Conservation (phyloP, 257 asterid species). For the Nicotiana knightiana region DNA sequence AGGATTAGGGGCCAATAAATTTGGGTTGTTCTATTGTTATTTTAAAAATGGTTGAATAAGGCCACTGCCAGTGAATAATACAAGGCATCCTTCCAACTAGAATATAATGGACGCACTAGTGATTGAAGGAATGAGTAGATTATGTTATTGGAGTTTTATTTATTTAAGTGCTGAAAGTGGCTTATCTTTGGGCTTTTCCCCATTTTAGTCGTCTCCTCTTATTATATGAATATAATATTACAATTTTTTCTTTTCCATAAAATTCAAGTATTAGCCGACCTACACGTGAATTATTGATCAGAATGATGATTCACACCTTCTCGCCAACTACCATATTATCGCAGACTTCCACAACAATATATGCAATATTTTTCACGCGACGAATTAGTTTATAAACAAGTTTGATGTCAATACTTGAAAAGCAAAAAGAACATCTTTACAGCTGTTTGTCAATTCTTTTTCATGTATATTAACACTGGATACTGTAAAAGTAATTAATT, state of each 20-base stretch:
- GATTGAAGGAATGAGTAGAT: not conserved
- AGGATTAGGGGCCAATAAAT: not conserved
- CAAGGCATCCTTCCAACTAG: not conserved
- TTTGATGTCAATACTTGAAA: not conserved
- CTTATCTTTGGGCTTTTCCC: constrained; percentile 1
- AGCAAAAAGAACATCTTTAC: not conserved
- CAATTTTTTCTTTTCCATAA: not conserved
- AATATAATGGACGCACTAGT: not conserved
- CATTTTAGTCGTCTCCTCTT: not conserved
- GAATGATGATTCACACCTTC: not conserved
- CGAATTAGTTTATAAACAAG: not conserved
- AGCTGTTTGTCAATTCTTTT: not conserved
- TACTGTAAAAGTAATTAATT: no score
- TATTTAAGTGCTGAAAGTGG: constrained; percentile 8
- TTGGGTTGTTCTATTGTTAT: not conserved
- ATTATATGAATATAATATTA: not conserved
- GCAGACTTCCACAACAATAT: not conserved
- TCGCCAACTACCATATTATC: not conserved
- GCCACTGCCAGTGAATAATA: not conserved
- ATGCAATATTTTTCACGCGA: not conserved
- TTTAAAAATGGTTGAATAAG: not conserved
- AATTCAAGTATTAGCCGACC: constrained; percentile 1
- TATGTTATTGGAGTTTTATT: not conserved
- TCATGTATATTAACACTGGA: not conserved
- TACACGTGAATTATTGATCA: not conserved